phyloP scores from a whole-genome alignment of 345 rosid genomes.

The Eucalyptus albens region DNA sequence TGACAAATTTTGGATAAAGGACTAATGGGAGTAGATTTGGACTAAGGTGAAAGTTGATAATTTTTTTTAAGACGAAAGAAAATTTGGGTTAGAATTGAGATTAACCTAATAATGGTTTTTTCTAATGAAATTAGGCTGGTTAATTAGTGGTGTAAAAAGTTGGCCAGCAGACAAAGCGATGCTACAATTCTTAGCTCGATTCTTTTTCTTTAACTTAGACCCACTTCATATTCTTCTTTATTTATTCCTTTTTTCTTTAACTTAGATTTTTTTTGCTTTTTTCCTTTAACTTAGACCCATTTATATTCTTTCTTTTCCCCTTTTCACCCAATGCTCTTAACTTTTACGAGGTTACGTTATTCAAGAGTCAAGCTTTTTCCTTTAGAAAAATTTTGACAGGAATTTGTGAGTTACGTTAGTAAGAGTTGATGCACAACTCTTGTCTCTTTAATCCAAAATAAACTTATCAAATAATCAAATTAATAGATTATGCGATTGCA shows the following conservation, averaged over 20 bases:
- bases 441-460: neutral
- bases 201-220: neutral
- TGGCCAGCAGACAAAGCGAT: neutral
- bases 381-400: rapidly evolving
- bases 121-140: neutral
- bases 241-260: neutral
- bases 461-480: neutral
- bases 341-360: neutral
- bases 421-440: neutral
- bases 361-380: neutral
- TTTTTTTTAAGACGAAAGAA: too few species aligned
- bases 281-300: neutral
- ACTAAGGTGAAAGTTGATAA: too few species aligned
- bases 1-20: too few species aligned
- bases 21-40: too few species aligned
- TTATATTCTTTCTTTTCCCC: neutral
- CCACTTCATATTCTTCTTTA: neutral
- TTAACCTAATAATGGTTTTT: neutral
- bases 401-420: neutral
- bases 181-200: neutral
- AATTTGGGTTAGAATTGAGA: too few species aligned
- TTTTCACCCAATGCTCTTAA: neutral
- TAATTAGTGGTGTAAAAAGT: neutral
- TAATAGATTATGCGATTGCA: neutral
- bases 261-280: rapidly evolving